Evolutionary conservation across 176 grass and related monocot genomes (phyloP).

Genomic region (Chrysopogon serrulatus): DNA sequence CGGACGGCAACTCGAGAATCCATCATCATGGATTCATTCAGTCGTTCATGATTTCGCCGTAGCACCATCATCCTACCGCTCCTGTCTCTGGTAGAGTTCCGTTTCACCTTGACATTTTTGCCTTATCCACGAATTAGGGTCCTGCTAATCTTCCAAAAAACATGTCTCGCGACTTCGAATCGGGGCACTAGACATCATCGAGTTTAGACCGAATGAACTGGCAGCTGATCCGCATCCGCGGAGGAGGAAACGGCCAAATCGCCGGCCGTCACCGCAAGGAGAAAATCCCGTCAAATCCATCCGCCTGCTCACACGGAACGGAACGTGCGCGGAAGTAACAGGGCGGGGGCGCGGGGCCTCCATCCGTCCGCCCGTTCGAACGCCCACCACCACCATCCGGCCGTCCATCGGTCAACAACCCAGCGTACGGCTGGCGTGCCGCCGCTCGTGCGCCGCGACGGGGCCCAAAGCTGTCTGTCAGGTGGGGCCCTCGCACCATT

Average conservation of each 20-base stretch:
- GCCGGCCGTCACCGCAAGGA: too few species aligned
- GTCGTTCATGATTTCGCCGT: background rate
- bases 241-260: too few species aligned
- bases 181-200: too few species aligned
- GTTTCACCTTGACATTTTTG: background rate
- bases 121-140: background rate
- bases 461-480: background rate
- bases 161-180: too few species aligned
- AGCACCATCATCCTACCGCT: background rate
- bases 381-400: conserved; percentile 2
- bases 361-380: conserved; percentile 12
- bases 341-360: background rate
- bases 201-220: too few species aligned
- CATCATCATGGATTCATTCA: too few species aligned
- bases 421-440: background rate
- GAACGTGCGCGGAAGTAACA: background rate
- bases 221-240: too few species aligned
- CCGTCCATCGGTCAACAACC: background rate
- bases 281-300: background rate
- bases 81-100: too few species aligned
- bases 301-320: background rate
- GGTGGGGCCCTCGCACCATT: background rate
- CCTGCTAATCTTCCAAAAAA: too few species aligned
- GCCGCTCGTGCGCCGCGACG: background rate
- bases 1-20: background rate